A percentile compares a stretch with the other conserved stretches of the same genome.
Conservation (phyloP, 1,139 yeast genomes). For the Pichia terricola region DNA sequence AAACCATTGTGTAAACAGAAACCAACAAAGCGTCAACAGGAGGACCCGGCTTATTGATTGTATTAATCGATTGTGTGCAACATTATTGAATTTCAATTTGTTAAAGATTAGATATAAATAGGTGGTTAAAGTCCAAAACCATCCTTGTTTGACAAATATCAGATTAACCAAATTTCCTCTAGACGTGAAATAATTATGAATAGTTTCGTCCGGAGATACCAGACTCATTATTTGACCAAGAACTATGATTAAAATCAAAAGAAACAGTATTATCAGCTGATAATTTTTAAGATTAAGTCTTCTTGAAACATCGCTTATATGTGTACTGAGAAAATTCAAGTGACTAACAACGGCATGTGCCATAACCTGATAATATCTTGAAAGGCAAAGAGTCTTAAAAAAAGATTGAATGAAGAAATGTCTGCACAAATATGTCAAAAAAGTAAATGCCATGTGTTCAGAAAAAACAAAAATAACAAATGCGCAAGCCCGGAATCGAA, state of each 20-base stretch:
- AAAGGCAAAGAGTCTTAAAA: not conserved
- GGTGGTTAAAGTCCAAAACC: constrained; percentile 79
- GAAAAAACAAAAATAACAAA: not conserved
- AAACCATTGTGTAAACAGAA: constrained; percentile 79
- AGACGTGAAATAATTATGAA: constrained; percentile 48
- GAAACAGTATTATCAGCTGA: constrained; percentile 3
- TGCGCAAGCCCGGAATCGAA: constrained; percentile 15
- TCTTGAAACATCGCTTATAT: not conserved
- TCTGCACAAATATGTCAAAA: no score
- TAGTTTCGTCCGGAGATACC: constrained; percentile 24
- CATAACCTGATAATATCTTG: not conserved
- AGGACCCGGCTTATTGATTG: constrained; percentile 32
- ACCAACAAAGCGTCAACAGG: constrained; percentile 69
- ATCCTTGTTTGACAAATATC: constrained; percentile 75
- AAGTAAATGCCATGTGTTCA: no score
- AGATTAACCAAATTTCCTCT: constrained; percentile 62
- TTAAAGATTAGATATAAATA: constrained; percentile 17
- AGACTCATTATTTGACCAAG: constrained; percentile 8
- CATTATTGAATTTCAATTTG: not conserved
- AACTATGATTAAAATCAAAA: constrained; percentile 5
- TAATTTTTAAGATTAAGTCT: constrained; percentile 1
- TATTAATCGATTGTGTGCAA: constrained; percentile 11
- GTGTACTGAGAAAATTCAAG: not conserved
- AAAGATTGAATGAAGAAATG: no score
- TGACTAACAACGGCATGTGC: not conserved